Evolutionary conservation across 2,329 filamentous ascomycete species (phyloP), one percentile per base, ranked within the genome.

Genomic region (Penicillium sp.): DNA sequence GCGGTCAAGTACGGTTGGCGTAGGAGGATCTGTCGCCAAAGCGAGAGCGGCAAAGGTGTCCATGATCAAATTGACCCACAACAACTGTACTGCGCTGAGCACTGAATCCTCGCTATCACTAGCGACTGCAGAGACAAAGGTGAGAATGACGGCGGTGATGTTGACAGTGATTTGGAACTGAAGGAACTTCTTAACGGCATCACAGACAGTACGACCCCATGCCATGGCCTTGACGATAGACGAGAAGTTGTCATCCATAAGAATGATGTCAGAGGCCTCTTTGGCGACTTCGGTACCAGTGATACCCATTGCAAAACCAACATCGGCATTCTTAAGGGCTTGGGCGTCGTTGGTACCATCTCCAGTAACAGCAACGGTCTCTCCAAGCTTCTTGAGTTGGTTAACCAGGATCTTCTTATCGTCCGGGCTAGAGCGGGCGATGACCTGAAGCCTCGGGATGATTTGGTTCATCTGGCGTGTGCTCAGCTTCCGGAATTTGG

Each of bases 171-270:
- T 70, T 68, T 77, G 74, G 53, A 77, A 77, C 62, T 74, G 77
- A 49, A 90, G 77, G 72, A 90, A 90, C 58, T 87, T 86, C 77
- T 90, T 89, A 65, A 90, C 87, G 2, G 87, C 86, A 66, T 90
- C 87, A 66, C 90, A 90, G 64, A 90, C 87, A 34, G 87, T 86
- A 27, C 87, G 83, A 48, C 89, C 89, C 89, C 89, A 93, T 63
- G 88, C 87, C 63, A 92, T 79, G 15, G 89, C 89, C 73, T 90
- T 91, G 60, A 93, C 87, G 58, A 92, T 93, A n/a, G 88, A 91
- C 29, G 86, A 82, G 73, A 93, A 93, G 75, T 92, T 92, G 73
- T 93, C 89, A 68, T 92, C 89, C 89, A 92, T 91, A 15, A 93
- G 79, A 64, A 93, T 91, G 58, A 93, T 93, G 37, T 88, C 87